Evolutionary conservation across 2,329 filamentous ascomycete genomes (phyloP).

Genomic region (Claviceps paspali): DNA sequence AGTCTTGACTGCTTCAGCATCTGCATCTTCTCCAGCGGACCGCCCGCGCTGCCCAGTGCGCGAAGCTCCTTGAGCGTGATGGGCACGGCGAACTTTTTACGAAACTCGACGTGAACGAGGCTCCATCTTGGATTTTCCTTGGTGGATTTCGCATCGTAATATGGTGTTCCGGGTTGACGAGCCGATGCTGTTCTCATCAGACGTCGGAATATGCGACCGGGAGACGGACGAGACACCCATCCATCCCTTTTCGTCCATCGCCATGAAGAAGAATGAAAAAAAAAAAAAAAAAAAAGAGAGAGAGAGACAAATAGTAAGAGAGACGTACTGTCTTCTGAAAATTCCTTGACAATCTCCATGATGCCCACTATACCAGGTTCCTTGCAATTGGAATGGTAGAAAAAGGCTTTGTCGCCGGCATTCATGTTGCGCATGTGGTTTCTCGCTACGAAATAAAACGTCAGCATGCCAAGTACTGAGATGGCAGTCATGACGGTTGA

Average conservation of each 20-base stretch:
- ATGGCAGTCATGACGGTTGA: too few relatives aligned
- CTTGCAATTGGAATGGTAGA: constrained; percentile 93
- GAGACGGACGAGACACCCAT: background rate
- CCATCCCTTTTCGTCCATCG: background rate
- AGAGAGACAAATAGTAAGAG: too few relatives aligned
- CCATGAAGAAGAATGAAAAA: background rate
- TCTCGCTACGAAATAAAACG: constrained; percentile 35
- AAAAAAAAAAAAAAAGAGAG: background rate
- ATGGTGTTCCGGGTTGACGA: constrained; percentile 34
- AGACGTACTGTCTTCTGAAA: constrained; percentile 56
- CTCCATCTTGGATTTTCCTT: constrained; percentile 51
- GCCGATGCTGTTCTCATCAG: constrained; percentile 14
- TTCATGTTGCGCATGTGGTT: constrained; percentile 91
- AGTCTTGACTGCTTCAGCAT: constrained; percentile 68
- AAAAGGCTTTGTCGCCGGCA: constrained; percentile 81
- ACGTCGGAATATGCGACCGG: background rate
- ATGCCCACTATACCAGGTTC: constrained; percentile 73
- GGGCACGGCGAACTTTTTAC: constrained; percentile 60
- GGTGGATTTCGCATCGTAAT: constrained; percentile 67
- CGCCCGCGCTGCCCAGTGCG: constrained; percentile 37
- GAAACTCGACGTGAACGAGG: constrained; percentile 76
- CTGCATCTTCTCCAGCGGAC: constrained; percentile 60
- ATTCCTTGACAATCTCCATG: constrained; percentile 80
- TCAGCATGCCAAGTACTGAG: background rate
- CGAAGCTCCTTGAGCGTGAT: constrained; percentile 61